Evolutionary conservation across 495 filamentous ascomycete genomes (phyloP).

Genomic region (Lasiosphaeria miniovina): DNA sequence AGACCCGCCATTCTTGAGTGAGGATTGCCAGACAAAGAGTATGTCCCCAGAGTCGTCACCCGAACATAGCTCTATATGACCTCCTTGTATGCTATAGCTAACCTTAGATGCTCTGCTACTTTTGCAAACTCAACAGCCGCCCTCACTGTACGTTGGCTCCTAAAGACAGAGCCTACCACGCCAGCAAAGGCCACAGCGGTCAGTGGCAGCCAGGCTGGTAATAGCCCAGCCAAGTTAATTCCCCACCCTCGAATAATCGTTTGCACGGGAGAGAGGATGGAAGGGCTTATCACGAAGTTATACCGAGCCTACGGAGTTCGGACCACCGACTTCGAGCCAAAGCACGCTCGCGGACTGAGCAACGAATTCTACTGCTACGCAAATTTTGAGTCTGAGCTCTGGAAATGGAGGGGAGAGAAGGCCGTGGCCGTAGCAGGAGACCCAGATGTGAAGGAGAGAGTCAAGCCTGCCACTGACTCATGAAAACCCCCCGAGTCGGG

Average conservation of each 20-base stretch:
- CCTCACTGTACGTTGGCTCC: constrained; percentile 68
- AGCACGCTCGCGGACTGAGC: constrained; percentile 64
- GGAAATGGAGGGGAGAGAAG: constrained; percentile 43
- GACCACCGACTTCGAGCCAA: constrained; percentile 59
- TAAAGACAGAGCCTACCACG: constrained; percentile 31
- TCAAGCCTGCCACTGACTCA: no score
- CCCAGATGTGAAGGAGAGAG: neutral
- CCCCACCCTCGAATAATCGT: constrained; percentile 46
- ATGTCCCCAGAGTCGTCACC: constrained; percentile 9
- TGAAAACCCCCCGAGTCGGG: no score
- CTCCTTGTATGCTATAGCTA: constrained; percentile 5
- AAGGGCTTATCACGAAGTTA: constrained; percentile 47
- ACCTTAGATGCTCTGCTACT: neutral
- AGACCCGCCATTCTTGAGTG: constrained; percentile 75
- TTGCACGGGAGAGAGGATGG: constrained; percentile 72
- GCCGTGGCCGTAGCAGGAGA: neutral
- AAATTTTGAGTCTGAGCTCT: constrained; percentile 61
- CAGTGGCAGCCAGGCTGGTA: no score
- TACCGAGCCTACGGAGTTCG: constrained; percentile 47
- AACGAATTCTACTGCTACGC: constrained; percentile 80
- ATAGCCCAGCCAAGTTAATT: neutral
- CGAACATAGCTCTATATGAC: neutral
- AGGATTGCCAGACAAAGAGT: constrained; percentile 81
- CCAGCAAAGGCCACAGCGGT: neutral
- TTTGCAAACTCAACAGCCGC: constrained; percentile 47